Base-by-base conservation (phyloP, 805 yeast species). In the Yamadazyma akitaensis region DNA sequence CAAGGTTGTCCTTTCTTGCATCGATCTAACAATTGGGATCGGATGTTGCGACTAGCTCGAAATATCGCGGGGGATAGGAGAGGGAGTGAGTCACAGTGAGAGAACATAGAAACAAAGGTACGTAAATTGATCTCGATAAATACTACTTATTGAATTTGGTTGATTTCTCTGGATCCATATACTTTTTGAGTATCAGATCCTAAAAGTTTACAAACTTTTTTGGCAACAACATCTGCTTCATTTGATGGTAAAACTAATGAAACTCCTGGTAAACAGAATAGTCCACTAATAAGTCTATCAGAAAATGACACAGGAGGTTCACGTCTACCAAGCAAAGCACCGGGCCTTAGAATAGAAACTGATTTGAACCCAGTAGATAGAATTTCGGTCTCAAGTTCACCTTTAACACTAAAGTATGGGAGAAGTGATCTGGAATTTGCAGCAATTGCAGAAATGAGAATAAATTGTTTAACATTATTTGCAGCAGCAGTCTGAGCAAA, bases 291-390 rank as follows among this genome's bases (percentile, higher is more conserved):
- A 10, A 30, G 16, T 13, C 33, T 25, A 25, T 18, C 24, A 4
- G 24, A 21, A 5, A 21, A 21, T 21, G 24, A 21, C 24, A 21
- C 24, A 21, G 24, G 24, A 21, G 24, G 7, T 5, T 67, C 72
- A 56, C 96, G 71, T 26, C 77, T 76, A 4, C 96, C 96, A 6
- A 87, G 55, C 30, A 89, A 66, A 0, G 71, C 62, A 12, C 96
- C 96, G 0, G 97, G 97, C 57, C 88, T 76, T 46, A 90, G 62
- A 50, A 90, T 84, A 42, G 88, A 77, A 1, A 89, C 81, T 46
- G 80, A 72, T n/a, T 82, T 82, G 63, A 88, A 90, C 21, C 72
- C 76, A 47, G 89, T 69, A 0, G 69, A 81, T 37, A 72, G 64
- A 7, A 90, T 67, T 41, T 80, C 88, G 38, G 81, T 76, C 60